phyloP scores from a whole-genome alignment of 2,329 filamentous ascomycete genomes.

The Penicillium vulpinum region DNA sequence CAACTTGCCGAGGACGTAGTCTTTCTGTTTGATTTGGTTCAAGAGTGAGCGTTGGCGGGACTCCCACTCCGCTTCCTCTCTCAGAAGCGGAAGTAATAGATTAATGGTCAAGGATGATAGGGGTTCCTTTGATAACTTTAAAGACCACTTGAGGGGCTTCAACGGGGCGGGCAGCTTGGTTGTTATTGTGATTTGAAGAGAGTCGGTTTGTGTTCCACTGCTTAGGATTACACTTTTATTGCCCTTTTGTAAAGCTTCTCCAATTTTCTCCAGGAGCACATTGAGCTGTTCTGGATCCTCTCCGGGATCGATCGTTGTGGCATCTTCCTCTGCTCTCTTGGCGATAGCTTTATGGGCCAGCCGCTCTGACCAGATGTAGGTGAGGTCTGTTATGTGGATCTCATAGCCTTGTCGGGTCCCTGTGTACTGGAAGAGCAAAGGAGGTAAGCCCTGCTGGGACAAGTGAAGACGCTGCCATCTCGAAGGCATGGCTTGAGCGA shows the following conservation, averaged over 20 bases:
- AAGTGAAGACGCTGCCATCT: conserved; percentile 40
- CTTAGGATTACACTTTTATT: conserved; percentile 36
- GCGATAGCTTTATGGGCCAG: conserved; percentile 50
- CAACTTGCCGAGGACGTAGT: conserved; percentile 58
- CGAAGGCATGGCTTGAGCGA: conserved; percentile 29
- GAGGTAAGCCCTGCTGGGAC: conserved; percentile 29
- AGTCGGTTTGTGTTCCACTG: conserved; percentile 29
- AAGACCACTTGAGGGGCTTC: conserved; percentile 54
- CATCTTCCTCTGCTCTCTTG: conserved; percentile 48
- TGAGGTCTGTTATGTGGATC: conserved; percentile 59
- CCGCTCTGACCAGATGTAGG: conserved; percentile 57
- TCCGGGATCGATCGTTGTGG: conserved; percentile 61
- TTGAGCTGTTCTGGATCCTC: conserved; percentile 57
- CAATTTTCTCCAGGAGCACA: conserved; percentile 58
- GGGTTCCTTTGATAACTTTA: conserved; percentile 47
- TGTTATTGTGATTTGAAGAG: conserved; percentile 49
- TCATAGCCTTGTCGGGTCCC: conserved; percentile 47
- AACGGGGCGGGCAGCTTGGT: conserved; percentile 56
- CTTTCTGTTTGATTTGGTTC: conserved; percentile 56
- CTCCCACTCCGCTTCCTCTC: conserved; percentile 49
- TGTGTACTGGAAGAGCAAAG: conserved; percentile 42
- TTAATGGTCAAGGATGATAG: conserved; percentile 48
- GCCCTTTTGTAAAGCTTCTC: conserved; percentile 46
- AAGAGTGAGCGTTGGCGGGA: conserved; percentile 52
- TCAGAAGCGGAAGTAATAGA: conserved; percentile 56